Evolutionary conservation across 441 rosid species (phyloP), one percentile per base, ranked within the genome.

Genomic region (Daphne laureola): DNA sequence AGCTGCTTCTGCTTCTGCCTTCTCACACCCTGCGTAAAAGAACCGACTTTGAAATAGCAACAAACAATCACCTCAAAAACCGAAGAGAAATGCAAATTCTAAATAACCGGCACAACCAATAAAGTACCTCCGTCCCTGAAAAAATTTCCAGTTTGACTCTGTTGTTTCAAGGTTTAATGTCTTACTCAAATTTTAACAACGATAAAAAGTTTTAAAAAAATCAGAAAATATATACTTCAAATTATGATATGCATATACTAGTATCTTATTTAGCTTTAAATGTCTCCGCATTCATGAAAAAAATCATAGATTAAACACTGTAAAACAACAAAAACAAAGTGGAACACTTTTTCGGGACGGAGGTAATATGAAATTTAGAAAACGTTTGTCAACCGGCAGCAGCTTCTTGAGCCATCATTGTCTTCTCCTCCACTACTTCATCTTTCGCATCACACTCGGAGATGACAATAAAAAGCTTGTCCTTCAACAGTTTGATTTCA

Each of bases 341-440:
- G n/a, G n/a, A n/a, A n/a, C n/a, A n/a, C n/a, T n/a, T n/a, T n/a
- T n/a, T n/a, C n/a, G n/a, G n/a, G n/a, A n/a, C n/a, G n/a, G n/a
- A n/a, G n/a, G n/a, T n/a, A n/a, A n/a, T 27, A 15, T 53, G 35
- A 48, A 38, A 42, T 57, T 70, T 7, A 9, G 38, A 31, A 31
- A 1, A 31, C 11, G 38, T 31, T 31, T 31, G 11, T 31, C 38
- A 1, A 91, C 98, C 96, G n/a, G 57, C 50, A 55, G 61, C 59
- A 51, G 87, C 84, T 64, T 84, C 95, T 58, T 77, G 71, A 27
- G 69, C 70, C 63, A 68, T 73, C 64, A 52, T 75, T 71, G 67
- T 75, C 45, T 76, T 80, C 68, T 83, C 73, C 65, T 72, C 71
- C 51, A 64, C 59, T 48, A 75, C 63, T 43, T 72, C 71, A 13